Evolutionary conservation across 768 basidiomycete genomes (phyloP).

Genomic region (Mycena sanguinolenta): DNA sequence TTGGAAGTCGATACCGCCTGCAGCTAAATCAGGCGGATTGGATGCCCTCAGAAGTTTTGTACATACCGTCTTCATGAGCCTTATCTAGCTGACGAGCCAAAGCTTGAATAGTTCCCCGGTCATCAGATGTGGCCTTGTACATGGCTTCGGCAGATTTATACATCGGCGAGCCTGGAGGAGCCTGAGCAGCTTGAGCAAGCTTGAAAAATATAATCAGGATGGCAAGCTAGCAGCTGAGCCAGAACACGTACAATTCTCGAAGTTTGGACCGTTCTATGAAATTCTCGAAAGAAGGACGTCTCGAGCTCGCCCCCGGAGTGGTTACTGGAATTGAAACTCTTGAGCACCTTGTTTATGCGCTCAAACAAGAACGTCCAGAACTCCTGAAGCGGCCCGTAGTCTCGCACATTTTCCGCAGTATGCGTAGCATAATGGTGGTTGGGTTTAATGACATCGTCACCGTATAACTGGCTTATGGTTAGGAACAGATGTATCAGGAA

Average conservation of each 20-base stretch:
- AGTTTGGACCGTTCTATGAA: too few relatives aligned
- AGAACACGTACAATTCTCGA: too few relatives aligned
- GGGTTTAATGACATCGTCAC: slow-evolving; percentile 17
- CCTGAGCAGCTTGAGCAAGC: too few relatives aligned
- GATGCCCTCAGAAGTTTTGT: not conserved
- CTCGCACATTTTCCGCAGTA: slow-evolving; percentile 5
- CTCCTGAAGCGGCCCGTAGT: slow-evolving; percentile 46
- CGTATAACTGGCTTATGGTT: too few relatives aligned
- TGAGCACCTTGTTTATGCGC: slow-evolving; percentile 48
- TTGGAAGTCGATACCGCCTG: not conserved
- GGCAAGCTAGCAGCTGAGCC: too few relatives aligned
- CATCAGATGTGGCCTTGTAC: not conserved
- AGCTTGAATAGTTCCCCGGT: not conserved
- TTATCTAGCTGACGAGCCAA: not conserved
- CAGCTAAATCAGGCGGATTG: not conserved
- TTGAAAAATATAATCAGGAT: too few relatives aligned
- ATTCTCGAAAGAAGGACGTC: too few relatives aligned
- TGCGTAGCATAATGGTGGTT: slow-evolving; percentile 28
- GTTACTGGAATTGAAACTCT: slow-evolving; percentile 42
- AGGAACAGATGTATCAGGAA: too few relatives aligned
- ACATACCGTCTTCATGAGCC: too few relatives aligned
- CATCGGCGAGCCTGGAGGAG: too few relatives aligned
- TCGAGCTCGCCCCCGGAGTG: slow-evolving; percentile 44
- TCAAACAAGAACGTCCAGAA: slow-evolving; percentile 50
- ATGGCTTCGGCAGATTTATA: not conserved